Evolutionary conservation across 2,329 filamentous ascomycete genomes (phyloP).

Genomic region (Amylocarpus encephaloides): DNA sequence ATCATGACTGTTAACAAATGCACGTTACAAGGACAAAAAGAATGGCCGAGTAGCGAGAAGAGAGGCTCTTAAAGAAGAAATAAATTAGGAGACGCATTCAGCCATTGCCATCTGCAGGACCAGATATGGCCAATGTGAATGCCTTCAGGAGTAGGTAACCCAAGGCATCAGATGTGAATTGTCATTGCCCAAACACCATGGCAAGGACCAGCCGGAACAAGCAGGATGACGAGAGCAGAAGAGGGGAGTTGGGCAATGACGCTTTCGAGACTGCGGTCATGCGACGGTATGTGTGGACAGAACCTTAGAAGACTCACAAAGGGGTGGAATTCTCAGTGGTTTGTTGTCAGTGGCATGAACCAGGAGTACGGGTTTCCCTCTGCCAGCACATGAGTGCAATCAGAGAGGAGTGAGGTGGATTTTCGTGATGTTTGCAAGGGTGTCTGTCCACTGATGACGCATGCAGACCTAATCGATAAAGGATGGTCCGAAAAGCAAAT

Average conservation of each 20-base stretch:
- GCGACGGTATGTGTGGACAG: constrained; percentile 1
- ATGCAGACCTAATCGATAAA: no score
- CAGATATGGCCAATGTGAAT: not conserved
- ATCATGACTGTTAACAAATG: constrained; percentile 25
- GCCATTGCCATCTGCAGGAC: constrained; percentile 4
- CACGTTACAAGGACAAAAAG: constrained; percentile 12
- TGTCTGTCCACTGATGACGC: no score
- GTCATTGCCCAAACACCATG: constrained; percentile 6
- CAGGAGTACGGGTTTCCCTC: constrained; percentile 5
- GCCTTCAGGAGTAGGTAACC: not conserved
- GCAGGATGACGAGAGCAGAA: not conserved
- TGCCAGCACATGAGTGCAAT: constrained; percentile 10
- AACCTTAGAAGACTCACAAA: constrained; percentile 6
- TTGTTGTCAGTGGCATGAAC: constrained; percentile 10
- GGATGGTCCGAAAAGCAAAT: no score
- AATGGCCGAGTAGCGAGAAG: not conserved
- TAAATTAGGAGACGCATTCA: not conserved
- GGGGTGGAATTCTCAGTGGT: constrained; percentile 1
- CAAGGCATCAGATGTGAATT: constrained; percentile 7
- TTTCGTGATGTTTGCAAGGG: no score
- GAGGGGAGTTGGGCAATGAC: not conserved
- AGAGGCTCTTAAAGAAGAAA: not conserved
- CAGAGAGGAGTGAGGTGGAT: not conserved
- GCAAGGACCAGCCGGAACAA: constrained; percentile 6
- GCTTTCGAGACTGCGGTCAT: constrained; percentile 1